phyloP scores from a whole-genome alignment of 1,284 basidiomycete genomes.

The Heterobasidion parviporum region DNA sequence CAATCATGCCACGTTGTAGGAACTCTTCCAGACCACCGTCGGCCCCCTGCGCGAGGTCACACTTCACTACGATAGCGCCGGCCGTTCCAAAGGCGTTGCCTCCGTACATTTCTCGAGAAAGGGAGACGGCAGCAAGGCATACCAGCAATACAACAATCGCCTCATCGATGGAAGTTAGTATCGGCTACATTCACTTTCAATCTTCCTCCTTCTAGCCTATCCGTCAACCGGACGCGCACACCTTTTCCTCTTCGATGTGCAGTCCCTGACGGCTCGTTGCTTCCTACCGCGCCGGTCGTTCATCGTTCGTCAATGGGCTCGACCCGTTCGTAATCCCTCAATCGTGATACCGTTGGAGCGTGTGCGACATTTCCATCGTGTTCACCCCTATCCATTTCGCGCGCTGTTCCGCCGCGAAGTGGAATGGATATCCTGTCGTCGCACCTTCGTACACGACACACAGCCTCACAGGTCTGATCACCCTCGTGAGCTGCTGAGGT shows the following conservation, averaged over 20 bases:
- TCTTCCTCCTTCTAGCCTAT: slow-evolving; percentile 19
- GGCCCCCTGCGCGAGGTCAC: slow-evolving; percentile 81
- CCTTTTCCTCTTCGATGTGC: slow-evolving; percentile 2
- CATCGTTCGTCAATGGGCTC: not conserved
- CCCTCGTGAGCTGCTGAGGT: slow-evolving; percentile 15
- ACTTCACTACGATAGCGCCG: slow-evolving; percentile 80
- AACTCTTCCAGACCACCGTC: slow-evolving; percentile 88
- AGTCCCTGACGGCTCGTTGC: not conserved
- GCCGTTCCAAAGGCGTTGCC: slow-evolving; percentile 87
- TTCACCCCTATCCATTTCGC: not conserved
- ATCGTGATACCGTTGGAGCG: not conserved
- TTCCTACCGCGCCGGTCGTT: not conserved
- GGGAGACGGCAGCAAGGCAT: slow-evolving; percentile 90
- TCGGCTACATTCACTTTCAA: slow-evolving; percentile 43
- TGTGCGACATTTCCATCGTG: not conserved
- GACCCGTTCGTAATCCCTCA: not conserved
- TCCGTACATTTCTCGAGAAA: slow-evolving; percentile 82
- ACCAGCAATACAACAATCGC: slow-evolving; percentile 93
- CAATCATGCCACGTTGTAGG: slow-evolving; percentile 39
- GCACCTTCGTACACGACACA: not conserved
- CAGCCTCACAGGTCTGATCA: slow-evolving; percentile 28
- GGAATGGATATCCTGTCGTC: not conserved
- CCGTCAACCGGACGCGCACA: slow-evolving; percentile 5
- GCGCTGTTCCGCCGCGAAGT: not conserved
- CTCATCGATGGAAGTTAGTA: slow-evolving; percentile 99